A percentile compares a stretch with the other conserved stretches of the same genome.
These are phyloP conservation scores for Pluteus cervinus DNA, from an alignment of 768 basidiomycete genomes.

Conservation along the genomic window DNA sequence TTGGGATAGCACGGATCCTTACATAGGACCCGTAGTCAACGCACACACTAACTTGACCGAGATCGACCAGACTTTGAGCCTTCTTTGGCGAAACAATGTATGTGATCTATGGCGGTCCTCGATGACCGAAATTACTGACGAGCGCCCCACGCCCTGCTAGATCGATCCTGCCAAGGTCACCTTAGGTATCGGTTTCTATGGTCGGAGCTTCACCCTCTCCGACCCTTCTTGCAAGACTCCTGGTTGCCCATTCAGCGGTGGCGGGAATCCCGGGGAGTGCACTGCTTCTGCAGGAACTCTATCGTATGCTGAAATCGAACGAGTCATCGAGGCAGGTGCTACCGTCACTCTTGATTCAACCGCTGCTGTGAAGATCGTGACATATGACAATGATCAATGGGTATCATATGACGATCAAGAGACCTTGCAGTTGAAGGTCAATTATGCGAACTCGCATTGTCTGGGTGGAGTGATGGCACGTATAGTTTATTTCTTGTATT, in stretches of 20 bases:
- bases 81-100: slow-evolving; percentile 5
- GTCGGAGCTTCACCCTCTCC: slow-evolving; percentile 12
- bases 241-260: slow-evolving; percentile 11
- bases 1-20: slow-evolving; percentile 13
- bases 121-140: no score
- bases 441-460: slow-evolving; percentile 13
- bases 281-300: slow-evolving; percentile 10
- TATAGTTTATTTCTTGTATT: no score
- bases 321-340: slow-evolving; percentile 5
- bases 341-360: slow-evolving; percentile 6
- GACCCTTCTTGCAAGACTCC: slow-evolving; percentile 9
- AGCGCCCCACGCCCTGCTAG: no score
- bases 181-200: slow-evolving; percentile 16
- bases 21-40: slow-evolving; percentile 8
- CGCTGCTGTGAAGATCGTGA: slow-evolving; percentile 11
- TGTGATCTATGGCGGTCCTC: no score
- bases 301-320: slow-evolving; percentile 14
- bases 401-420: slow-evolving; percentile 14
- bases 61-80: slow-evolving; percentile 10
- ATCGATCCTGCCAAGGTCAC: slow-evolving; percentile 10
- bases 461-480: slow-evolving; percentile 15
- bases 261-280: slow-evolving; percentile 9
- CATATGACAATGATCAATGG: slow-evolving; percentile 12
- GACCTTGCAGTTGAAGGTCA: slow-evolving; percentile 13
- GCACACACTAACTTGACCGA: slow-evolving; percentile 16